These are phyloP conservation scores for Sclerotinia trifoliorum DNA, from an alignment of 2,329 filamentous ascomycete genomes.

Conservation along the genomic window DNA sequence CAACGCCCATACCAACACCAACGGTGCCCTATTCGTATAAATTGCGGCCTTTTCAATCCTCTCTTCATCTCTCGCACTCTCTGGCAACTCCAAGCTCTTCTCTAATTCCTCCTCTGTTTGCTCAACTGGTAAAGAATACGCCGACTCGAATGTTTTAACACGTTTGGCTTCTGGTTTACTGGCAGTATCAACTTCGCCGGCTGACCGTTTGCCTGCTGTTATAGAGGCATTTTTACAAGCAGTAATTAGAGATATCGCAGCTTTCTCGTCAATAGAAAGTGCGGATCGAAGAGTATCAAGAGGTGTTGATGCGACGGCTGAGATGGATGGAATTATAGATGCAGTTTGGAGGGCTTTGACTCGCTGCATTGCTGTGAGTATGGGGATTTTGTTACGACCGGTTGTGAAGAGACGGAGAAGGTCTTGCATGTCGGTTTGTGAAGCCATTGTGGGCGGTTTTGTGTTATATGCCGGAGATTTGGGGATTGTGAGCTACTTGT, in stretches of 20 bases:
- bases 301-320: slow-evolving; percentile 34
- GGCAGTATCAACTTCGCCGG: slow-evolving; percentile 26
- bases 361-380: slow-evolving; percentile 58
- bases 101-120: slow-evolving; percentile 58
- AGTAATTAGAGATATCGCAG: slow-evolving; percentile 36
- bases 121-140: slow-evolving; percentile 35
- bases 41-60: slow-evolving; percentile 58
- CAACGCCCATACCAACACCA: slow-evolving; percentile 78
- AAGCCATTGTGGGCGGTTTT: neutral
- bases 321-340: slow-evolving; percentile 45
- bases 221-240: slow-evolving; percentile 36
- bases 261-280: slow-evolving; percentile 37
- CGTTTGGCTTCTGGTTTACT: slow-evolving; percentile 30
- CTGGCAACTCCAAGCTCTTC: slow-evolving; percentile 58
- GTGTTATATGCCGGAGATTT: neutral
- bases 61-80: slow-evolving; percentile 54
- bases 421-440: slow-evolving; percentile 54
- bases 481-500: neutral
- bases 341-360: slow-evolving; percentile 57
- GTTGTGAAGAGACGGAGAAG: slow-evolving; percentile 59
- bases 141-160: slow-evolving; percentile 27
- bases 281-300: slow-evolving; percentile 31
- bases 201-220: slow-evolving; percentile 31
- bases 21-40: slow-evolving; percentile 75
- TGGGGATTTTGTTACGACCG: slow-evolving; percentile 52